Evolutionary conservation across 2,329 filamentous ascomycete species (phyloP).

Genomic region (Phaeosphaeriaceae sp.): DNA sequence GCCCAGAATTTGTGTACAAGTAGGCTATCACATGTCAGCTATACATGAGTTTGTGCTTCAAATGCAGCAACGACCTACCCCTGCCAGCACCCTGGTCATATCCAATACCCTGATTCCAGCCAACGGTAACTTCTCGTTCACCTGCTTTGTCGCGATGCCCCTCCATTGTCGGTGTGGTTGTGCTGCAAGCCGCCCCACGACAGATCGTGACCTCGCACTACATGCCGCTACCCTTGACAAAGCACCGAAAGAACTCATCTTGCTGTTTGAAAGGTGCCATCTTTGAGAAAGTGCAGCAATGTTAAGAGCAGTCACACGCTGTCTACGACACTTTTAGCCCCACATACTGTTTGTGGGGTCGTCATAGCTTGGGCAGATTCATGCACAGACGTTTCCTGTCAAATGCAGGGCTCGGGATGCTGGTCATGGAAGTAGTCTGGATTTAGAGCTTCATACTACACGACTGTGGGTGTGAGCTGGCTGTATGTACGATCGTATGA

Average conservation of each 20-base stretch:
- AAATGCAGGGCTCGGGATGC: not conserved
- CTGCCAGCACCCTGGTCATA: constrained; percentile 94
- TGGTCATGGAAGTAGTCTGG: not conserved
- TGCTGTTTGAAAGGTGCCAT: constrained; percentile 9
- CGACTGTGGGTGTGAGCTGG: not conserved
- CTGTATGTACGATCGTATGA: not conserved
- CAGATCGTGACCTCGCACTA: not conserved
- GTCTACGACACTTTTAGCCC: constrained; percentile 20
- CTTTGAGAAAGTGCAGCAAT: constrained; percentile 3
- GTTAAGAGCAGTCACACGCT: constrained; percentile 8
- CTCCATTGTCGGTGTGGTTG: constrained; percentile 25
- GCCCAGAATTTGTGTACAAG: constrained; percentile 94
- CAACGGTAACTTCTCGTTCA: constrained; percentile 68
- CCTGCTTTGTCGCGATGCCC: constrained; percentile 49
- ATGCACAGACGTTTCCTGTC: constrained; percentile 18
- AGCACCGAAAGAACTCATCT: constrained; percentile 22
- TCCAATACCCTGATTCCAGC: constrained; percentile 88
- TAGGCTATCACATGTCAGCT: constrained; percentile 69
- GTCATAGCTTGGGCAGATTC: constrained; percentile 6
- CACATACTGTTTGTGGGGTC: constrained; percentile 41
- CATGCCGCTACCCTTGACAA: constrained; percentile 11
- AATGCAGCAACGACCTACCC: constrained; percentile 64
- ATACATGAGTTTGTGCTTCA: not conserved
- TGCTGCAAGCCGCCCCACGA: constrained; percentile 2
- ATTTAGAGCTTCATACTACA: constrained; percentile 19